Conservation (phyloP, 768 basidiomycete species). For the Suillus hirtellus region DNA sequence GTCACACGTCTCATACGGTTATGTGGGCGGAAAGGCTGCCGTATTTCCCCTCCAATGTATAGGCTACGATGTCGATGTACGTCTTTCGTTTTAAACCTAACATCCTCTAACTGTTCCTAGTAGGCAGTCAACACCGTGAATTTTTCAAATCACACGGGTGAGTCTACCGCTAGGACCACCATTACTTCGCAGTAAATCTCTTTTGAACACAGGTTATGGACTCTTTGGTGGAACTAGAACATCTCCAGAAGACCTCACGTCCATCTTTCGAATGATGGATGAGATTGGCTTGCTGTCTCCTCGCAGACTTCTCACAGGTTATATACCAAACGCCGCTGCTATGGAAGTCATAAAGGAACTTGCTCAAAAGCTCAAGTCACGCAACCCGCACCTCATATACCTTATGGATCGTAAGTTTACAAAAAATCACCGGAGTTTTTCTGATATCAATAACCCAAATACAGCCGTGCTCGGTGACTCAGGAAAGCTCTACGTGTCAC, state of each 20-base stretch:
- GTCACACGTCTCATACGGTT: constrained; percentile 91
- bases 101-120: constrained; percentile 10
- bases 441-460: not conserved
- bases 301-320: constrained; percentile 83
- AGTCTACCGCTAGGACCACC: constrained; percentile 14
- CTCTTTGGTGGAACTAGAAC: constrained; percentile 79
- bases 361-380: constrained; percentile 57
- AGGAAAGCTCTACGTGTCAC: constrained; percentile 84
- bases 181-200: not conserved
- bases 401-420: constrained; percentile 81
- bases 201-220: constrained; percentile 65
- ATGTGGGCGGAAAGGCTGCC: constrained; percentile 86
- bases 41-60: constrained; percentile 80
- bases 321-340: constrained; percentile 83
- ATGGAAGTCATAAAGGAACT: constrained; percentile 65
- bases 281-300: constrained; percentile 73
- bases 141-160: constrained; percentile 92
- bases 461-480: constrained; percentile 94
- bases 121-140: constrained; percentile 91
- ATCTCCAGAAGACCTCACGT: constrained; percentile 70
- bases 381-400: constrained; percentile 70
- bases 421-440: not conserved
- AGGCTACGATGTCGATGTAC: constrained; percentile 94
- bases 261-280: constrained; percentile 74
- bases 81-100: constrained; percentile 22